Evolutionary conservation across 306 rosid genomes (phyloP), one percentile per base, ranked within the genome.

Genomic region (Abrus pulchellus): DNA sequence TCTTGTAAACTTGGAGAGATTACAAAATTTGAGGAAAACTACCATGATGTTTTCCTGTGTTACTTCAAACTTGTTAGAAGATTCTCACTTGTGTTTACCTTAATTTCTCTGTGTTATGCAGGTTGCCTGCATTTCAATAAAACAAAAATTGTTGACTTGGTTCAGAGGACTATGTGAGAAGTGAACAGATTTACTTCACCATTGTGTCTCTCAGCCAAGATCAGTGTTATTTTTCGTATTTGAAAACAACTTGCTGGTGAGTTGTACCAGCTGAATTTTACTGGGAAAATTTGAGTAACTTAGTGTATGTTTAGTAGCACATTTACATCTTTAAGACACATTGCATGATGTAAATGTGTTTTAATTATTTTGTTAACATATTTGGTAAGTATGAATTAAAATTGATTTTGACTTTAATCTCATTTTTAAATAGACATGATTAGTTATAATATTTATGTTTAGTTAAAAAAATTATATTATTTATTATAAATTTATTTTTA

Each of bases 51-150:
- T 8, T 12, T 63, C 69, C 38, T 10, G 49, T 64, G 70, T 3
- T 36, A 38, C 70, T 38, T 63, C 30, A 63, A 36, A 12, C 68
- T 63, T 14, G 40, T 6, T 43, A 43, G 5, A 43, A 49, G 20
- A 1, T 44, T 43, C 27, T 45, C 3, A 33, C 33, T 70, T 13
- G 32, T 32, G 61, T 50, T 30, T 49, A 4, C 50, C 48, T 50
- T 48, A 48, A 69, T 47, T 33, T 50, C 75, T 13, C 6, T 71
- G 76, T 13, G 32, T 14, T n/a, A 52, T 71, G 63, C 76, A 71
- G 76, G 76, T 36, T 71, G 76, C 0, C 62, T 71, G 33, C 52
- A 34, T 71, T 71, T 71, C 30, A 71, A n/a, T 71, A 57, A 52
- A 71, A 52, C 45, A 32, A 32, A 49, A 69, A 69, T 49, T 20